These are phyloP conservation scores for Diospyros lotus DNA, from an alignment of 148 eudicot genomes.

Conservation along the genomic window DNA sequence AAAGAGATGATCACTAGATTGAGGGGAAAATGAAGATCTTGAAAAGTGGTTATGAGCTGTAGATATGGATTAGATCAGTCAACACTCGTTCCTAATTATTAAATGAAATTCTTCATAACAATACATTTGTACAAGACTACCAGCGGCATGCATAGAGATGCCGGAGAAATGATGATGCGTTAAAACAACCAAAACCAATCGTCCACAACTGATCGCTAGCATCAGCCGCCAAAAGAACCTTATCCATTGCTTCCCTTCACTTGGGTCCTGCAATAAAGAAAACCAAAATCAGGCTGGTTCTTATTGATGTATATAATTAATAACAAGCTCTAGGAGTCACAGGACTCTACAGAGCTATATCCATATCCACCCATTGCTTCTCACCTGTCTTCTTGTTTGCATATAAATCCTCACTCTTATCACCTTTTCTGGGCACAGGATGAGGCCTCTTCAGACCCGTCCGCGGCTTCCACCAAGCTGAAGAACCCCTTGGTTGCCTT, in stretches of 20 bases:
- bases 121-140: neutral
- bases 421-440: slow-evolving; percentile 16
- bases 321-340: neutral
- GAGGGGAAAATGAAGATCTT: too few relatives aligned
- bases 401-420: slow-evolving; percentile 16
- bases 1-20: too few relatives aligned
- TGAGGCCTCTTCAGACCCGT: slow-evolving; percentile 31
- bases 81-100: neutral
- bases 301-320: neutral
- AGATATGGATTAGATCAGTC: slow-evolving; percentile 1
- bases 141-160: neutral
- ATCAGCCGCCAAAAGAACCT: slow-evolving; percentile 6
- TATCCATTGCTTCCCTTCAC: neutral
- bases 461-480: slow-evolving; percentile 30
- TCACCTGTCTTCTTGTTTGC: slow-evolving; percentile 5
- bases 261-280: slow-evolving; percentile 11
- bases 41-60: too few relatives aligned
- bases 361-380: neutral
- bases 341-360: neutral
- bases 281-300: neutral
- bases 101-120: neutral
- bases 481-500: slow-evolving; percentile 17
- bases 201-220: slow-evolving; percentile 8
- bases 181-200: slow-evolving; percentile 3
- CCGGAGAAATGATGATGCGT: neutral